Percentiles rank a stretch among this genome's conserved stretches.
phyloP scores from a whole-genome alignment of 2,329 filamentous ascomycete species.

The Penicillium corylophilum region DNA sequence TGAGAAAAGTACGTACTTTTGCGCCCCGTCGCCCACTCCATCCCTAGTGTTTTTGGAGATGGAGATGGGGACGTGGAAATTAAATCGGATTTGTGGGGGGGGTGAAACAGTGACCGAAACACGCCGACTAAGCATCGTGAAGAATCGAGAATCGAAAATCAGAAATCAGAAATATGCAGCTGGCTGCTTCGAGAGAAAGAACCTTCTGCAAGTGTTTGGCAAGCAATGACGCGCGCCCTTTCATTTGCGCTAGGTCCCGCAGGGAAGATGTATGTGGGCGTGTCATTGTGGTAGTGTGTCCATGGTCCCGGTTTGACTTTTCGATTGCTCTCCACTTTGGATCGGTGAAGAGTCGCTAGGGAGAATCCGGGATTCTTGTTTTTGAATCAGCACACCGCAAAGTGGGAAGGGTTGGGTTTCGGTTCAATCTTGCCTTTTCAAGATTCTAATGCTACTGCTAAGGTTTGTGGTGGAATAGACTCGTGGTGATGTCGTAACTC shows the following conservation, averaged over 20 bases:
- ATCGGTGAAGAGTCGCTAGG: neutral
- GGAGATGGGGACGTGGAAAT: neutral
- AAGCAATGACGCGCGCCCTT: slow-evolving; percentile 13
- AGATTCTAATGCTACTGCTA: neutral
- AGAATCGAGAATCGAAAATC: neutral
- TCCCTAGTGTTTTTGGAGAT: neutral
- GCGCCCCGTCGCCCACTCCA: neutral
- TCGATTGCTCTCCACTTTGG: slow-evolving; percentile 1
- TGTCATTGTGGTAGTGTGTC: neutral
- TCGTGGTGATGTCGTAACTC: neutral
- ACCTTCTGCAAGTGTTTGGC: neutral
- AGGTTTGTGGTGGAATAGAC: neutral
- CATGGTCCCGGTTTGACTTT: slow-evolving; percentile 4
- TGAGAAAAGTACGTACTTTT: slow-evolving; percentile 20
- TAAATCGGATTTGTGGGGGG: neutral
- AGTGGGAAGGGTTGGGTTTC: neutral
- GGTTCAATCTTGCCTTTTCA: neutral
- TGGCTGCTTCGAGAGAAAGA: neutral
- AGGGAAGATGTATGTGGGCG: neutral
- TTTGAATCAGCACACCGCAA: neutral
- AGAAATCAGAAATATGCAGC: neutral
- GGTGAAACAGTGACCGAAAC: neutral
- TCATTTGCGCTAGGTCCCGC: neutral
- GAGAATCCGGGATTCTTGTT: neutral
- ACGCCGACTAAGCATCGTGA: neutral